Evolutionary conservation across 805 yeast genomes (phyloP).

Genomic region (Lachancea thermotolerans): DNA sequence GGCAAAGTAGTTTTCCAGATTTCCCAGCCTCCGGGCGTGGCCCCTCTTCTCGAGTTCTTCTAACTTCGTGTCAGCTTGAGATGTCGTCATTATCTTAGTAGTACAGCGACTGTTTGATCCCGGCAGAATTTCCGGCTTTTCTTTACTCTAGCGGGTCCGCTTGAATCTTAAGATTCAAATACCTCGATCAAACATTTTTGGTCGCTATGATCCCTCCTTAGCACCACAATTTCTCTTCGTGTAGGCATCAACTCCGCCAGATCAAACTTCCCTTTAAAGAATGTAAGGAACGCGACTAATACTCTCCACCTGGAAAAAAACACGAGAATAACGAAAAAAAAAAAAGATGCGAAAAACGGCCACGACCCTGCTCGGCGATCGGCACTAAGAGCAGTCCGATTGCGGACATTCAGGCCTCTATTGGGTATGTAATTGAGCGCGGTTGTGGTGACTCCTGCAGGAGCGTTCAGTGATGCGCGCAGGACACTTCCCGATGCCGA

Average conservation of each 20-base stretch:
- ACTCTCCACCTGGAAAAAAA: not conserved
- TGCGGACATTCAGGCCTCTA: not conserved
- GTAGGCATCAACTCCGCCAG: not conserved
- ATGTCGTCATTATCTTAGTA: not conserved
- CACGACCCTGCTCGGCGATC: no score
- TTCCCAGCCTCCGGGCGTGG: conserved; percentile 28
- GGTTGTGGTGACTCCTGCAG: no score
- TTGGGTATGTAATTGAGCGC: no score
- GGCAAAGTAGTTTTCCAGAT: conserved; percentile 24
- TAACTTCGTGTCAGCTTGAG: not conserved
- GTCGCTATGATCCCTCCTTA: not conserved
- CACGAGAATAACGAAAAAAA: not conserved
- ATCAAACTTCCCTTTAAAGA: not conserved
- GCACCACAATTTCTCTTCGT: not conserved
- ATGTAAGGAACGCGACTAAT: not conserved
- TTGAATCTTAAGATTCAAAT: not conserved
- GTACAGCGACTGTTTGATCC: not conserved
- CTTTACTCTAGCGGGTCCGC: not conserved
- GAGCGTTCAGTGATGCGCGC: no score
- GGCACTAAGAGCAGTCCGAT: not conserved
- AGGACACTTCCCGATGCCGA: no score
- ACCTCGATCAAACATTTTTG: not conserved
- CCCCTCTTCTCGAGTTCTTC: conserved; percentile 6
- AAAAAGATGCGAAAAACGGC: not conserved
- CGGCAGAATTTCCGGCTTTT: not conserved